Evolutionary conservation across 805 yeast genomes (phyloP).

Genomic region (Ogataea methylovora): DNA sequence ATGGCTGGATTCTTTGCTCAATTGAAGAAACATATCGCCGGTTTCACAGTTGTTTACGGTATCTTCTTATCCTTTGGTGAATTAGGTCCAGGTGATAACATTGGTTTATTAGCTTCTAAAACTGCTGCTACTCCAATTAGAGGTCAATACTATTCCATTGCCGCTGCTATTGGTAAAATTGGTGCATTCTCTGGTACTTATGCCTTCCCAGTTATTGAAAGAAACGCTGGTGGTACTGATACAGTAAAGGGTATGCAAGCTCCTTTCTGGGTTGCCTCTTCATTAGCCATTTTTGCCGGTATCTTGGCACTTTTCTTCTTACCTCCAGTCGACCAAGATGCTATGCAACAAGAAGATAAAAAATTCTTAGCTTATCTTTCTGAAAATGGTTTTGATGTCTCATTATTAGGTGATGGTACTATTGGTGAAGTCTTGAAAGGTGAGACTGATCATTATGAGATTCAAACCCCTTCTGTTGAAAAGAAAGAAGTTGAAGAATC

Average conservation of each 20-base stretch:
- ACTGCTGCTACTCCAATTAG: constrained; percentile 43
- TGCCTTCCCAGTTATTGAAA: constrained; percentile 38
- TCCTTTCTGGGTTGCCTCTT: constrained; percentile 77
- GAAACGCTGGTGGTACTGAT: constrained; percentile 30
- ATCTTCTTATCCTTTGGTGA: constrained; percentile 36
- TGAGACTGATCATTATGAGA: too few relatives aligned
- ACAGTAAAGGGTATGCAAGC: constrained; percentile 38
- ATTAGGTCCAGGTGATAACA: constrained; percentile 40
- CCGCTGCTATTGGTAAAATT: constrained; percentile 45
- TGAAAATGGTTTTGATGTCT: constrained; percentile 61
- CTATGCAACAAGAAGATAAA: constrained; percentile 71
- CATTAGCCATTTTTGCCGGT: constrained; percentile 69
- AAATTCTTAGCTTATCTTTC: constrained; percentile 60
- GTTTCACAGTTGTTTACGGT: constrained; percentile 39
- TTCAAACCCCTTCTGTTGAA: too few relatives aligned
- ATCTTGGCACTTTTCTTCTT: constrained; percentile 58
- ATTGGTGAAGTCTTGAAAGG: too few relatives aligned
- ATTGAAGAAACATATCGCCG: constrained; percentile 18
- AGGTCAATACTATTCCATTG: constrained; percentile 39
- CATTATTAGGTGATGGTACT: constrained; percentile 40
- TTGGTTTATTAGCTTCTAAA: constrained; percentile 38
- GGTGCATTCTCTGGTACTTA: constrained; percentile 46
- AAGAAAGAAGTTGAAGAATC: too few relatives aligned
- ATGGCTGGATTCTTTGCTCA: constrained; percentile 33
- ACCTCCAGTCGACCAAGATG: constrained; percentile 79